A percentile compares a stretch with the other conserved stretches of the same genome.
Evolutionary conservation across 345 rosid species (phyloP).

Genomic region (Corchorus capsularis): DNA sequence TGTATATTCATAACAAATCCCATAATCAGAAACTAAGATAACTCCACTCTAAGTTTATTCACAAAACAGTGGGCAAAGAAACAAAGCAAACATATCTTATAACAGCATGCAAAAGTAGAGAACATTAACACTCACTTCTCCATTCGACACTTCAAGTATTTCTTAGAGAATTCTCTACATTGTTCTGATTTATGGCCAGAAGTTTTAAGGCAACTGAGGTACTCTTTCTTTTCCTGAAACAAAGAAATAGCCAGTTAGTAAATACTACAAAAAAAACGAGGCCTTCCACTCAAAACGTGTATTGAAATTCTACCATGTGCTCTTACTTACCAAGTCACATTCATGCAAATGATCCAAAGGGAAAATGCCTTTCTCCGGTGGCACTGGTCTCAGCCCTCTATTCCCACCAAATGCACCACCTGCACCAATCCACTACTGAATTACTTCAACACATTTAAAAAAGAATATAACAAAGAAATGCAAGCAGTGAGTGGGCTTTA

Average conservation of each 20-base stretch:
- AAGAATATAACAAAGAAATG: neutral
- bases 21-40: too few species aligned
- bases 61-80: too few species aligned
- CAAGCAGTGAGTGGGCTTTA: neutral
- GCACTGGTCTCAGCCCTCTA: conserved; percentile 85
- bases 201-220: conserved; percentile 79
- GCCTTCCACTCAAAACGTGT: neutral
- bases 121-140: conserved; percentile 59
- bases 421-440: too few species aligned
- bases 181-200: conserved; percentile 74
- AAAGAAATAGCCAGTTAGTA: neutral
- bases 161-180: conserved; percentile 74
- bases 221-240: conserved; percentile 87
- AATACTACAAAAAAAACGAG: too few species aligned
- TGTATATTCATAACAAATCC: too few species aligned
- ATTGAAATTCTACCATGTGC: neutral
- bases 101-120: neutral
- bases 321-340: conserved; percentile 76
- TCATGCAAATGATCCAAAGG: conserved; percentile 89
- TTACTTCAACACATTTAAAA: too few species aligned
- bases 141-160: conserved; percentile 91
- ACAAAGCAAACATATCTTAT: neutral
- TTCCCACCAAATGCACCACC: conserved; percentile 98
- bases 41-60: too few species aligned
- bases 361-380: conserved; percentile 93